These are phyloP conservation scores for Podaxis mareebaensis DNA, from an alignment of 768 basidiomycete genomes.

Conservation along the genomic window DNA sequence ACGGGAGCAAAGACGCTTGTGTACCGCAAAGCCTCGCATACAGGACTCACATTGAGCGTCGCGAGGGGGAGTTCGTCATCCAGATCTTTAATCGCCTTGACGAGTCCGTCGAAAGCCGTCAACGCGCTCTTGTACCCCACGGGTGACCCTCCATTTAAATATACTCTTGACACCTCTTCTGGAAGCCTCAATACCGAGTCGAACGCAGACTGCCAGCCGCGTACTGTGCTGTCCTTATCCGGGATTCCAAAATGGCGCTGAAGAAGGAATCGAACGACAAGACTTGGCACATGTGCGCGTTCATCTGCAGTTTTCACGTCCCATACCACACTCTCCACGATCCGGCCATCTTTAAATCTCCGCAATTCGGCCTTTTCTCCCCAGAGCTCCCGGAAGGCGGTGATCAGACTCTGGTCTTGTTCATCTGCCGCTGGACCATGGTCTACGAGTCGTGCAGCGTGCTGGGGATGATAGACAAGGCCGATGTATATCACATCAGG, in stretches of 20 bases:
- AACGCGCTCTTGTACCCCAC: constrained; percentile 73
- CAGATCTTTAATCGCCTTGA: constrained; percentile 72
- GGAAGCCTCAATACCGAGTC: constrained; percentile 63
- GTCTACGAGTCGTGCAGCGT: constrained; percentile 87
- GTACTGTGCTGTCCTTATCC: constrained; percentile 39
- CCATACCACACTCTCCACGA: constrained; percentile 96
- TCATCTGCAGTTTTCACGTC: constrained; percentile 81
- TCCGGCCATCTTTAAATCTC: constrained; percentile 94
- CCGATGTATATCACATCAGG: constrained; percentile 65
- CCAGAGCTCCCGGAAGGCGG: constrained; percentile 84
- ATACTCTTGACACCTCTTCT: constrained; percentile 47
- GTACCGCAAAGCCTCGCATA: constrained; percentile 77
- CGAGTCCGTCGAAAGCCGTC: constrained; percentile 76
- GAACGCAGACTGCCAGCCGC: constrained; percentile 59
- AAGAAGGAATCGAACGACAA: constrained; percentile 76
- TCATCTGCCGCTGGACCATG: constrained; percentile 84
- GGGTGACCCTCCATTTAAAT: constrained; percentile 38
- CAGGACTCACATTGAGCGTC: constrained; percentile 73
- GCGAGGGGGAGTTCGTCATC: constrained; percentile 75
- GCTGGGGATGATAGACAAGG: constrained; percentile 65
- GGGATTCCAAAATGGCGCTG: constrained; percentile 71
- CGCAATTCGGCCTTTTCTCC: constrained; percentile 89
- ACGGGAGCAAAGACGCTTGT: constrained; percentile 82
- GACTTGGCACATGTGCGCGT: constrained; percentile 71
- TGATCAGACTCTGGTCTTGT: constrained; percentile 45